Evolutionary conservation across 352 stramenopile genomes (phyloP), one percentile per base, ranked within the genome.

Genomic region (Globisporangium orthogonon): DNA sequence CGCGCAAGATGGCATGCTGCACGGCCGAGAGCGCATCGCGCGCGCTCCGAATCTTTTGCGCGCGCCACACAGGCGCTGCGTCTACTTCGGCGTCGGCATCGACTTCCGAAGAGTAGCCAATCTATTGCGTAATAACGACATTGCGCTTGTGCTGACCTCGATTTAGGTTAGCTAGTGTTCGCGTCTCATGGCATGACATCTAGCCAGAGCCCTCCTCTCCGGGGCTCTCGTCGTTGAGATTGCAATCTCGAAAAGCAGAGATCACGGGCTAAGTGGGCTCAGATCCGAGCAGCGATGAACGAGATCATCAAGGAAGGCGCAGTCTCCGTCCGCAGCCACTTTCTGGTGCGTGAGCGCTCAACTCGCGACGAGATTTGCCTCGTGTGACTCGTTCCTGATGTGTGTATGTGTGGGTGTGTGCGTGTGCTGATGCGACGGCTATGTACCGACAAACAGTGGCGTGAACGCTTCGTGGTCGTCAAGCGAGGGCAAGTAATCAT

Each of bases 381-480:
- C 33, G 10, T 9, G 23, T 23, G 23, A 23, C 23, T 23, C 23
- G 23, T 37, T 37, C 5, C 37, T 41, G 28, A 48, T 29, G 18
- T 60, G 45, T 43, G 28, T 49, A 41, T 41, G 5, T 29, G n/a
- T 47, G 49, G 44, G 44, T 15, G 28, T 23, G 23, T 23, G 23
- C 1, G 23, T 23, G 23, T 23, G 23, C 23, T 23, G 23, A 23
- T 23, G 23, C 23, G 23, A 23, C 23, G 23, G 23, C 23, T 23
- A 49, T 37, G 10, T 37, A 9, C 6, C 33, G 5, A 37, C 10
- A 3, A 11, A 37, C 40, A 91, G 78, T 89, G 78, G 78, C 72
- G 82, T 5, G 79, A 89, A 18, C 77, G 82, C 14, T 86, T 78
- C 50, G 71, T 91, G 23, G 60, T 74, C 51, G 58, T 91, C 28